Evolutionary conservation across 208 protist species (phyloP), one percentile per base, ranked within the genome.

Genomic region (Trypanosoma grayi): DNA sequence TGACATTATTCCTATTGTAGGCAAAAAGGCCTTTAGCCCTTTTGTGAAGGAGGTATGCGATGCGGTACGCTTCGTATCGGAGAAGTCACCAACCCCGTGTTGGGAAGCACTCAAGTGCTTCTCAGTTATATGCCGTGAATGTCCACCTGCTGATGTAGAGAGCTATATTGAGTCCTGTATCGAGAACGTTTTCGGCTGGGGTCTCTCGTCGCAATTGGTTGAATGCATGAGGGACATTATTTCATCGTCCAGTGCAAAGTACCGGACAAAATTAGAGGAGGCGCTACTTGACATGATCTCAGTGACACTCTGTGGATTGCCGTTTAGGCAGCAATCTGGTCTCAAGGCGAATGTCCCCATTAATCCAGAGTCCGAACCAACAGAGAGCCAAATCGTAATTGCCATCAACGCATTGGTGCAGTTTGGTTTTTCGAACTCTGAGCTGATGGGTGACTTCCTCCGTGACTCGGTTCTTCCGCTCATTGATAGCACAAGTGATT

Each of bases 271-370:
- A 62, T 53, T 95, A 40, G 85, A 92, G 59, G 82, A 92, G 59
- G 79, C 75, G 25, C 58, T 95, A 53, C 75, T 95, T 10, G 88
- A 95, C 62, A 85, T 90, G 78, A 95, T 95, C 65, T 95, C 88
- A 25, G 69, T 95, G 34, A 95, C 88, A 25, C 77, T 95, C 2
- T 95, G 85, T 53, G 85, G 85, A 16, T 60, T 92, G 5, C 88
- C 88, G 5, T 95, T 95, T 54, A 66, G 88, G 0, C 88, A 95
- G 43, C 79, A 90, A 30, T 30, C 51, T 37, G 65, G 64, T 37
- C 46, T 62, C 0, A 56, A 73, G 25, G 43, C 54, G 7, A 52
- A 59, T 24, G 56, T 40, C 5, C 54, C 46, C 36, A 39, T 74
- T 7, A 41, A 67, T 20, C 47, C 47, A 0, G 66, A 76, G 16